Base-by-base conservation (phyloP, 148 eudicot species). In the Dysphania ambrosioides region DNA sequence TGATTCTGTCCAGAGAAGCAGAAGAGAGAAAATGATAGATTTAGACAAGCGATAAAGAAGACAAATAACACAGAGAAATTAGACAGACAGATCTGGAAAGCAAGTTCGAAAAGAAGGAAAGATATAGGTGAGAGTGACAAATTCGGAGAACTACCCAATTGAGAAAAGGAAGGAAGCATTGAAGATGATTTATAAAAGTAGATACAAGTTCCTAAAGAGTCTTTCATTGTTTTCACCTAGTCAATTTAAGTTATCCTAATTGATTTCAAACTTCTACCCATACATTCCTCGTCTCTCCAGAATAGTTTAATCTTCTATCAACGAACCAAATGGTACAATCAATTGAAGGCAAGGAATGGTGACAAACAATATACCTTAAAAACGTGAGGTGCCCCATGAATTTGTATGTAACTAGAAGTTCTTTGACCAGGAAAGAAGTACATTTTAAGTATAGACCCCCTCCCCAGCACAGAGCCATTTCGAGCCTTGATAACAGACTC, bases 371-470 rank as follows among this genome's bases (percentile, higher is more conserved):
- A 70, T 85, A 93, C 98, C 97, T 93, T 88, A 79, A 82, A 87
- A 72, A 93, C 97, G 85, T 93, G 90, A 74, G 98, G 98, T 70
- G 98, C 97, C 75, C 98, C 98, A 68, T 88, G 98, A 64, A 93
- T 87, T 80, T 88, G 95, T 78, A 89, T 88, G 80, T 85, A 77
- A 84, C 90, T 89, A 12, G 98, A 93, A 79, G 91, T 93, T 86
- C 89, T 91, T 84, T 93, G 98, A 74, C 98, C 97, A 81, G 98
- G 98, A 83, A 89, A 93, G 84, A 91, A 93, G 77, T 93, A 93
- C 97, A 91, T 93, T 87, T 93, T 93, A n/a, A 93, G 84, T 74
- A 93, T 93, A 64, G 94, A 93, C 12, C 98, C 98, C 75, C 90
- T 93, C 68, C 98, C 98, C 69, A 93, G 76, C 73, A 93, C 98